phyloP scores from a whole-genome alignment of 139 green algal genomes.

The Trebouxia sp. region DNA sequence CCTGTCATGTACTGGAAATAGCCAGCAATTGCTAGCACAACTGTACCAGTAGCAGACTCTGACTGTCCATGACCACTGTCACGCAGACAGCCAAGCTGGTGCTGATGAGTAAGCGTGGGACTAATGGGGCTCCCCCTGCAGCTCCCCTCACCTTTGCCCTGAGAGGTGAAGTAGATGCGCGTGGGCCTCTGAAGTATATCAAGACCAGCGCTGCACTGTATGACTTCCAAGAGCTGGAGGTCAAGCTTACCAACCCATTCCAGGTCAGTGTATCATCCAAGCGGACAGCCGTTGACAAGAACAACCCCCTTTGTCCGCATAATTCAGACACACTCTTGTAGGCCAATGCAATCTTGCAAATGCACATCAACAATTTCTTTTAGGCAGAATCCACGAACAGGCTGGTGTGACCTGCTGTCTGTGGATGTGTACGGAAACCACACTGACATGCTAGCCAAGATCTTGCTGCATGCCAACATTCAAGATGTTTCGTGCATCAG shows the following conservation, averaged over 20 bases:
- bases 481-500: no score
- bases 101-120: conserved; percentile 48
- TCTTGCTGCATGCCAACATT: no score
- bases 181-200: conserved; percentile 57
- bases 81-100: conserved; percentile 43
- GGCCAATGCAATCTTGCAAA: no score
- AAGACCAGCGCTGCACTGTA: conserved; percentile 54
- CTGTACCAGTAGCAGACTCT: neutral
- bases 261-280: neutral
- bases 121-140: conserved; percentile 49
- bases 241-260: conserved; percentile 76
- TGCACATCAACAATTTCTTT: no score
- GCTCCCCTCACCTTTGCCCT: conserved; percentile 76
- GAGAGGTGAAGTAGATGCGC: conserved; percentile 43
- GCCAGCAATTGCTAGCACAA: neutral
- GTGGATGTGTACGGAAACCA: no score
- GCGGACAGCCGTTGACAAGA: no score
- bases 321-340: no score
- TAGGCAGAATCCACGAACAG: no score
- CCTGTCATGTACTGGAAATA: conserved; percentile 23
- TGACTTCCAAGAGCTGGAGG: conserved; percentile 66
- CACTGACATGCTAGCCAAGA: no score
- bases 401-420: no score
- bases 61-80: no score
- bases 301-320: no score